Evolutionary conservation across 1,284 basidiomycete genomes (phyloP).

Genomic region (Leccinum huronense): DNA sequence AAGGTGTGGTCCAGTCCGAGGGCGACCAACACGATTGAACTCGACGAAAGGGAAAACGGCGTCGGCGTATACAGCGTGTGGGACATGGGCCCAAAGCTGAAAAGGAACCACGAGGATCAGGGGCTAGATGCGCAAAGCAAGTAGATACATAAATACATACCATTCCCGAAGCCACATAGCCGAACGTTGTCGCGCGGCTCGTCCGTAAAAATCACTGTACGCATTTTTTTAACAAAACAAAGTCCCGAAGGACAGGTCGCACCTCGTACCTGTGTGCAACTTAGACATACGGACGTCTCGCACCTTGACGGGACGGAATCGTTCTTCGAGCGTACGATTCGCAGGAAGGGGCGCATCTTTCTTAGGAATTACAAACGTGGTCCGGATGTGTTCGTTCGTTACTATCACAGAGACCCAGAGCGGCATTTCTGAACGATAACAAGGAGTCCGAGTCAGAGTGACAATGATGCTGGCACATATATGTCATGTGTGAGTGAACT

Average conservation of each 20-base stretch:
- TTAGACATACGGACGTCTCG: constrained; percentile 76
- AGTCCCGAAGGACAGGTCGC: background rate
- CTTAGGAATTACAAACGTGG: constrained; percentile 58
- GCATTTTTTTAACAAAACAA: constrained; percentile 5
- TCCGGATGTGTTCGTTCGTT: constrained; percentile 83
- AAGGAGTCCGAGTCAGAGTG: background rate
- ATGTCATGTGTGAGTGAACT: constrained; percentile 16
- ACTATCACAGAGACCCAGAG: constrained; percentile 80
- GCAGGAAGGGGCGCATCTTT: constrained; percentile 25
- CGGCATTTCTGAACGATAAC: constrained; percentile 61
- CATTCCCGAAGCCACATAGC: constrained; percentile 84
- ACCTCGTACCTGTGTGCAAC: constrained; percentile 63
- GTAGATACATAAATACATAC: constrained; percentile 35
- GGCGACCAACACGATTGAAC: constrained; percentile 63
- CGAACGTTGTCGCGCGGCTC: constrained; percentile 75
- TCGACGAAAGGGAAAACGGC: constrained; percentile 52
- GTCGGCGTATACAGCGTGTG: constrained; percentile 80
- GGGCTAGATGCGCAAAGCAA: background rate
- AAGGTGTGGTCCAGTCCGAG: constrained; percentile 95
- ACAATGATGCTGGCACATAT: background rate
- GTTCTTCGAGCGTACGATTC: constrained; percentile 37
- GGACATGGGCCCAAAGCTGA: constrained; percentile 70
- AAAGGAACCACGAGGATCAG: constrained; percentile 11
- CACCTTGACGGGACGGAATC: constrained; percentile 62
- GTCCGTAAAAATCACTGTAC: constrained; percentile 65